These are phyloP conservation scores for Fusarium duplospermum DNA, from an alignment of 2,329 filamentous ascomycete species.

Conservation along the genomic window DNA sequence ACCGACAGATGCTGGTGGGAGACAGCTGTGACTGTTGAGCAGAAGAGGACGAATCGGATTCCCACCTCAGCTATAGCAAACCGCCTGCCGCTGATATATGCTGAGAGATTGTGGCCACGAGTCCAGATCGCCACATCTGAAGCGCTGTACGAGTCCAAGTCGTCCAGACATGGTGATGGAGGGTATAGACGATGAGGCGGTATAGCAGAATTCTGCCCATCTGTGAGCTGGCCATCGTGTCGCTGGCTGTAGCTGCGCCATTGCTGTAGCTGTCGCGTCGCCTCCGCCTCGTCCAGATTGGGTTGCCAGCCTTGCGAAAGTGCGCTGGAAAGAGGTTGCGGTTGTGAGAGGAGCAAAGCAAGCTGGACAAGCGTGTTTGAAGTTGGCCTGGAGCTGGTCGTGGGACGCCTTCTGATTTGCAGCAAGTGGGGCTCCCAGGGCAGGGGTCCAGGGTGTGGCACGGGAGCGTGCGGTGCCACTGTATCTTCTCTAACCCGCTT, in stretches of 20 bases:
- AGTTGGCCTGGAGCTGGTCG: constrained; percentile 38
- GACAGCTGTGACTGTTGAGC: constrained; percentile 19
- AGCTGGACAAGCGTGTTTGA: constrained; percentile 43
- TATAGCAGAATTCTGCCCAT: constrained; percentile 12
- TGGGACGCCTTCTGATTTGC: constrained; percentile 39
- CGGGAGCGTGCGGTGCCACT: constrained; percentile 38
- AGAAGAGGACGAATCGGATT: constrained; percentile 23
- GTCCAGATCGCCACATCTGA: constrained; percentile 9
- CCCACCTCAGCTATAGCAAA: constrained; percentile 18
- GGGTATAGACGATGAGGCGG: constrained; percentile 31
- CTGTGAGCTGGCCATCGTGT: constrained; percentile 1
- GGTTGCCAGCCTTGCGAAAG: constrained; percentile 5
- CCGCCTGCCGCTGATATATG: constrained; percentile 31
- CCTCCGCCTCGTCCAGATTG: constrained; percentile 17
- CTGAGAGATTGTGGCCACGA: constrained; percentile 12
- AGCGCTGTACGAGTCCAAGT: not conserved
- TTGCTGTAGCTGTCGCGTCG: not conserved
- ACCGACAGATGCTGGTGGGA: constrained; percentile 10
- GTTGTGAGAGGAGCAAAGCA: constrained; percentile 18
- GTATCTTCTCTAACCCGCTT: constrained; percentile 37
- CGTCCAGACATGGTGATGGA: constrained; percentile 21
- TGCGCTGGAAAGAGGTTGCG: constrained; percentile 25
- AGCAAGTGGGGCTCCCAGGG: constrained; percentile 6
- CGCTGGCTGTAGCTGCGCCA: not conserved
- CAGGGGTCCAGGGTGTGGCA: constrained; percentile 30